phyloP scores from a whole-genome alignment of 352 stramenopile genomes.

The Phytopythium delawarense region DNA sequence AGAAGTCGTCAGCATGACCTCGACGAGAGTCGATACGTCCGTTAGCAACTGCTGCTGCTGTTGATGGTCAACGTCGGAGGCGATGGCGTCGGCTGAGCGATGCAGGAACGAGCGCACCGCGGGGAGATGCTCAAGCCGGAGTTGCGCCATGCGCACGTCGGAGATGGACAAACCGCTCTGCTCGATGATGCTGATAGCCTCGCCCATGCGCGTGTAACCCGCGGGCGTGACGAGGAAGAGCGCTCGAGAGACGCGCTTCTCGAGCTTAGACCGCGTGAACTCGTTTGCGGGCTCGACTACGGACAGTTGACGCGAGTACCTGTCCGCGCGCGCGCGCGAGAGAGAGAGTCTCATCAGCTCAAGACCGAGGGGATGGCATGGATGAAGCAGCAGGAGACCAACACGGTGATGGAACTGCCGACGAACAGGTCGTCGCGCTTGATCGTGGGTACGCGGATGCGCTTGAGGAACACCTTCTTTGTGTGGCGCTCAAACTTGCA shows the following conservation, averaged over 20 bases:
- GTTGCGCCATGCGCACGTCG: slow-evolving; percentile 43
- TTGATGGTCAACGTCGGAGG: slow-evolving; percentile 10
- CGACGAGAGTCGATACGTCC: slow-evolving; percentile 50
- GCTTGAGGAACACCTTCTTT: slow-evolving; percentile 71
- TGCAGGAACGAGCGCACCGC: slow-evolving; percentile 12
- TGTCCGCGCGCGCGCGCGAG: slow-evolving; percentile 6
- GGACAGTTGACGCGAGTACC: slow-evolving; percentile 71
- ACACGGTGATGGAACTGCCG: slow-evolving; percentile 68
- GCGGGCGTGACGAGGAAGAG: slow-evolving; percentile 47
- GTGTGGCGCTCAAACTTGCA: slow-evolving; percentile 47
- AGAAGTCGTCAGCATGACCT: slow-evolving; percentile 23
- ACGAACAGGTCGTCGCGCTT: slow-evolving; percentile 62
- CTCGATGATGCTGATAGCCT: slow-evolving; percentile 42
- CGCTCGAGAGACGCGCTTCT: slow-evolving; percentile 28
- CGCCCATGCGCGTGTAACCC: slow-evolving; percentile 47
- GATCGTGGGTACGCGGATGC: slow-evolving; percentile 68
- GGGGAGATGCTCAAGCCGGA: slow-evolving; percentile 34
- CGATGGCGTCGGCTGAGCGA: neutral
- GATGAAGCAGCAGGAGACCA: slow-evolving; percentile 2
- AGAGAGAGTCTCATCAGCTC: neutral
- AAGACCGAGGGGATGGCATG: neutral
- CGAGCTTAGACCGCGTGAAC: slow-evolving; percentile 39
- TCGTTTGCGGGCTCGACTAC: slow-evolving; percentile 69
- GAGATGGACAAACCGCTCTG: slow-evolving; percentile 27
- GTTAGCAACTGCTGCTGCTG: slow-evolving; percentile 19